Conservation (phyloP, 441 rosid genomes). For the Mallotus japonicus region DNA sequence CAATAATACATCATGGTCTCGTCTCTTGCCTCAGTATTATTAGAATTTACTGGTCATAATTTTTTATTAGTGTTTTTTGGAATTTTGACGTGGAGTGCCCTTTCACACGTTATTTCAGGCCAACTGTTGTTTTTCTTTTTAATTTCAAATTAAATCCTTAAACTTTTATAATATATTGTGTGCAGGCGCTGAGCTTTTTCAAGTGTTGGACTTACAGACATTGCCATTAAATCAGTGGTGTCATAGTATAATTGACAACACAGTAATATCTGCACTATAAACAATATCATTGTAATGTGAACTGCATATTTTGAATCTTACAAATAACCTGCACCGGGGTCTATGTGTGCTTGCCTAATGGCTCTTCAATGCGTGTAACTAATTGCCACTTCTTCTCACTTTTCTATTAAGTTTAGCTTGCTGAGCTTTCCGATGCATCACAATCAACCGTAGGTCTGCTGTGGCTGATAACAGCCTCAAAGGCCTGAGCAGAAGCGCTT, state of each 20-base stretch:
- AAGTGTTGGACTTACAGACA: neutral
- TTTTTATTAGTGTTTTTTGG: too few relatives aligned
- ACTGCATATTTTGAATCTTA: neutral
- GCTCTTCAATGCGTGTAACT: neutral
- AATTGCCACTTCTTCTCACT: neutral
- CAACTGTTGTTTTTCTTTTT: too few relatives aligned
- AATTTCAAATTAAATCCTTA: too few relatives aligned
- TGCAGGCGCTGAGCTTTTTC: neutral
- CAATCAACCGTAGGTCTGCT: constrained; percentile 28
- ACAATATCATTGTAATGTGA: constrained; percentile 12
- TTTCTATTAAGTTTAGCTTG: constrained; percentile 10
- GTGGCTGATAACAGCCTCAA: constrained; percentile 49
- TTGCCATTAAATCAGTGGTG: neutral
- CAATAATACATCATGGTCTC: too few relatives aligned
- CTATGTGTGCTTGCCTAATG: neutral
- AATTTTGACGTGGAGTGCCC: too few relatives aligned
- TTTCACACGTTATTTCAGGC: too few relatives aligned
- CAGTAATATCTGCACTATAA: constrained; percentile 2
- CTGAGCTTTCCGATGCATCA: constrained; percentile 36
- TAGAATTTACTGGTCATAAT: too few relatives aligned
- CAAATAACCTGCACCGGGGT: neutral
- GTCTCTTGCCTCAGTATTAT: too few relatives aligned
- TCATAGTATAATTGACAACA: constrained; percentile 2
- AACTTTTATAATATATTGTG: too few relatives aligned
- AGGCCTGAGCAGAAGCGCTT: constrained; percentile 49